These are phyloP conservation scores for Ganoderma lingzhi DNA, from an alignment of 1,284 basidiomycete species.

Conservation along the genomic window DNA sequence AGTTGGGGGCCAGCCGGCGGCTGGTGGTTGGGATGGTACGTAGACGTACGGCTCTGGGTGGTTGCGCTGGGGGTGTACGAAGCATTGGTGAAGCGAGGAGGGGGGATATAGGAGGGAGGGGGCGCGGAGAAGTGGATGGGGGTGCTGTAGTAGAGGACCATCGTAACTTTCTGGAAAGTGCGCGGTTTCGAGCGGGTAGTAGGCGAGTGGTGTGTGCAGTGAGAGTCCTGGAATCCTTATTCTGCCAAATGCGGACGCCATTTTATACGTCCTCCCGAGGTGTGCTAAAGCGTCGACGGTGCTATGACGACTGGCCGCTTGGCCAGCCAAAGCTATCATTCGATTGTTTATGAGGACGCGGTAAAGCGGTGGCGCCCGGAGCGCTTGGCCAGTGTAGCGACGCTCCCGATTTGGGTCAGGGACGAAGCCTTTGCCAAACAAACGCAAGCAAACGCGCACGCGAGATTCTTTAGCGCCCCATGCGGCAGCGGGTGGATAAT, in stretches of 20 bases:
- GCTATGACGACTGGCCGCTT: not conserved
- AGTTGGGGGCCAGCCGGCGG: not conserved
- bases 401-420: not conserved
- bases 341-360: not conserved
- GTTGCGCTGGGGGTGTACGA: no score
- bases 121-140: not conserved
- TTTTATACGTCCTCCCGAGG: not conserved
- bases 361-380: not conserved
- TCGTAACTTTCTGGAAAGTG: not conserved
- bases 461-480: not conserved
- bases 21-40: not conserved
- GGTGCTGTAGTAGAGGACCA: not conserved
- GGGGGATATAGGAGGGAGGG: not conserved
- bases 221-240: not conserved
- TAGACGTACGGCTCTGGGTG: no score
- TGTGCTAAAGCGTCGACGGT: not conserved
- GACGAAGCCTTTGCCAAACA: conserved; percentile 4
- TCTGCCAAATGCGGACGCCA: not conserved
- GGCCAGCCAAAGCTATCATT: not conserved
- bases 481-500: no score
- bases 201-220: not conserved
- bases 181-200: not conserved
- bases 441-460: not conserved
- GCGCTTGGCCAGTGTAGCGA: not conserved
- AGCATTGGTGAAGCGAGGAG: no score